Percentiles rank a stretch among this genome's conserved stretches.
Conservation (phyloP, 148 eudicot species). For the Pouteria glomerata region DNA sequence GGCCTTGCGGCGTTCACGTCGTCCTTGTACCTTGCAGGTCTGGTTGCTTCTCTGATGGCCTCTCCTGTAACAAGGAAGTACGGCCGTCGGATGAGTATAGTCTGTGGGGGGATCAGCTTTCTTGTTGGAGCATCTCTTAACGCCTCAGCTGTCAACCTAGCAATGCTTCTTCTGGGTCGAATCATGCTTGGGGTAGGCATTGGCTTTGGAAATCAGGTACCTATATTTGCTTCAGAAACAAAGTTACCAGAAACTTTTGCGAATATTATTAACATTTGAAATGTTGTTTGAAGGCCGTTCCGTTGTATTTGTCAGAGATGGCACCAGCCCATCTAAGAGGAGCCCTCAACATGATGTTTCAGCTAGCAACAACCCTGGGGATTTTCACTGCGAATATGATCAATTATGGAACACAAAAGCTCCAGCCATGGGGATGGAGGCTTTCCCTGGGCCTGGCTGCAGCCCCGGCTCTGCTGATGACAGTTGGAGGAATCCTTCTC, state of each 20-base stretch:
- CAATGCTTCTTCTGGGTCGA: slow-evolving; percentile 68
- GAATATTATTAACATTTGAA: neutral
- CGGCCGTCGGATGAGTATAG: slow-evolving; percentile 63
- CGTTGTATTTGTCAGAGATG: slow-evolving; percentile 75
- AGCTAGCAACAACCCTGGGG: slow-evolving; percentile 75
- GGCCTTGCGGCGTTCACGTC: slow-evolving; percentile 72
- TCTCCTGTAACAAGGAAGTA: slow-evolving; percentile 51
- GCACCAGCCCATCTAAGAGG: slow-evolving; percentile 80
- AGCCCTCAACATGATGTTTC: slow-evolving; percentile 81
- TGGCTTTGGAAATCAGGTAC: slow-evolving; percentile 75
- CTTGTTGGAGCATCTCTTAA: slow-evolving; percentile 54
- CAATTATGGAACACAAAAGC: slow-evolving; percentile 68
- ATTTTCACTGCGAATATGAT: slow-evolving; percentile 86
- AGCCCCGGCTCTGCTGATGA: slow-evolving; percentile 67
- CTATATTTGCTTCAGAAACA: no score
- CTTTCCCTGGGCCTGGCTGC: slow-evolving; percentile 81
- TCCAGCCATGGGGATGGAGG: slow-evolving; percentile 83
- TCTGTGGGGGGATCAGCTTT: slow-evolving; percentile 61
- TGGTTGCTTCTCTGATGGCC: slow-evolving; percentile 54
- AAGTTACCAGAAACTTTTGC: no score
- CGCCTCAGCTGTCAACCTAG: slow-evolving; percentile 52
- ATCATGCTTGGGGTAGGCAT: slow-evolving; percentile 83
- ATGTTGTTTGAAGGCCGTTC: slow-evolving; percentile 51
- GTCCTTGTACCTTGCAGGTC: slow-evolving; percentile 63
- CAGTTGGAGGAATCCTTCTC: slow-evolving; percentile 61